Percentiles rank a stretch among this genome's conserved stretches.
phyloP scores from a whole-genome alignment of 257 asterid genomes.

The Echium plantagineum region DNA sequence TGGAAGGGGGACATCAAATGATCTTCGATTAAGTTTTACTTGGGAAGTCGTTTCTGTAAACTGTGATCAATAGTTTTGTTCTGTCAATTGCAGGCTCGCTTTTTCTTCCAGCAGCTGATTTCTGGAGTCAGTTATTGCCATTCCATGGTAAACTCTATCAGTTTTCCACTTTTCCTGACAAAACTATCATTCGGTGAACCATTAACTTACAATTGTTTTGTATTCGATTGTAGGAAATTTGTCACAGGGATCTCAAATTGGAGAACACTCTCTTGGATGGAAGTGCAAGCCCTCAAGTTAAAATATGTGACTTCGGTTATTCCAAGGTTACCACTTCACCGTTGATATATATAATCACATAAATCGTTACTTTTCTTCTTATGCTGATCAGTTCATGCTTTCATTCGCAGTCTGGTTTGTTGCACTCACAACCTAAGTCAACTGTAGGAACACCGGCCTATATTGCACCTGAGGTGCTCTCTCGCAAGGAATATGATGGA shows the following conservation, averaged over 20 bases:
- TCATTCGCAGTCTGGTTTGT: conserved; percentile 58
- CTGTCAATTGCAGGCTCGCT: conserved; percentile 53
- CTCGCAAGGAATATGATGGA: conserved; percentile 92
- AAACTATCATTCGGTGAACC: not conserved
- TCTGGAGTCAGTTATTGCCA: conserved; percentile 95
- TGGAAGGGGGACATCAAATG: not conserved
- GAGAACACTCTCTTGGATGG: conserved; percentile 95
- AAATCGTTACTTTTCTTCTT: not conserved
- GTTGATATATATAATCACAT: too few relatives aligned
- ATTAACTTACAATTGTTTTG: not conserved
- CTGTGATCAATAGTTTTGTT: conserved; percentile 2
- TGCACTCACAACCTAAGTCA: conserved; percentile 93
- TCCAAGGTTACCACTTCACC: conserved; percentile 49
- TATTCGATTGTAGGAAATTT: conserved; percentile 57
- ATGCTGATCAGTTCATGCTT: not conserved
- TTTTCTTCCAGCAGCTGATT: conserved; percentile 92
- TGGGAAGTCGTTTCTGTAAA: not conserved
- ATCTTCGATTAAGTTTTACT: not conserved
- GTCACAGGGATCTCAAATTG: conserved; percentile 90
- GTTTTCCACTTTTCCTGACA: too few relatives aligned
- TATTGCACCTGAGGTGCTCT: conserved; percentile 91
- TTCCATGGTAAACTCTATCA: conserved; percentile 35
- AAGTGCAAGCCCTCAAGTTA: conserved; percentile 78
- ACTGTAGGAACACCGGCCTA: conserved; percentile 99
- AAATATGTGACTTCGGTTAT: conserved; percentile 93